Base-by-base conservation (phyloP, 192 early-diverging fungal species). In the Umbelopsis sp. region DNA sequence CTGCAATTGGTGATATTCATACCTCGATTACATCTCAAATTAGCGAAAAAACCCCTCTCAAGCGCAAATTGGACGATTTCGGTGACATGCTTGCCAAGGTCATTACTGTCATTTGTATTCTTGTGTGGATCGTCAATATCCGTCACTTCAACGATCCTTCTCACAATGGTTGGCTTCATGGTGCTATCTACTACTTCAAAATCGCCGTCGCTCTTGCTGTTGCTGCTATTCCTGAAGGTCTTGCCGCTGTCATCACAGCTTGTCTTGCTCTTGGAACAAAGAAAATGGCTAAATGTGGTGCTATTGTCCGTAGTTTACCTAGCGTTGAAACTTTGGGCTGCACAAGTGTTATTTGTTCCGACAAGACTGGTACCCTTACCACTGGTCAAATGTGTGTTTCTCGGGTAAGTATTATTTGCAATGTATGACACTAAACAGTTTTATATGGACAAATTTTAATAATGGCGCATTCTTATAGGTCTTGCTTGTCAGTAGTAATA, bases 341-440 rank as follows among this genome's bases (percentile, higher is more conserved):
- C 82, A 98, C 96, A 29, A 92, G 89, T 76, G 93, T 98, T 59
- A 98, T 99, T 77, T 99, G 98, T 83, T 97, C 96, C 10, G 98
- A 99, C 88, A 99, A 99, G 86, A 99, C 98, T 20, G 98, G 98
- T 62, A 99, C 98, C 36, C 85, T 99, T 76, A 99, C 98, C 14
- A 98, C 96, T 29, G 97, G 97, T 82, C 93, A 97, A 79, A 99
- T 99, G 98, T 92, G 91, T 68, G 93, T 93, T 10, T 84, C 91
- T n/a, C 84, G 86, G 36, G 76, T 89, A 69, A 47, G 70, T 36
- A 11, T 38, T 3, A 11, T 6, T 41, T 41, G 38, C 7, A 65
- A 32, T 5, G 25, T 25, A 34, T 24, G 20, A 38, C 16, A 41
- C 4, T 10, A 29, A 47, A 14, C 11, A 54, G 29, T 47, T 12